Evolutionary conservation across 2,329 filamentous ascomycete species (phyloP), one percentile per base, ranked within the genome.

Genomic region (Cucurbitaria berberidis): DNA sequence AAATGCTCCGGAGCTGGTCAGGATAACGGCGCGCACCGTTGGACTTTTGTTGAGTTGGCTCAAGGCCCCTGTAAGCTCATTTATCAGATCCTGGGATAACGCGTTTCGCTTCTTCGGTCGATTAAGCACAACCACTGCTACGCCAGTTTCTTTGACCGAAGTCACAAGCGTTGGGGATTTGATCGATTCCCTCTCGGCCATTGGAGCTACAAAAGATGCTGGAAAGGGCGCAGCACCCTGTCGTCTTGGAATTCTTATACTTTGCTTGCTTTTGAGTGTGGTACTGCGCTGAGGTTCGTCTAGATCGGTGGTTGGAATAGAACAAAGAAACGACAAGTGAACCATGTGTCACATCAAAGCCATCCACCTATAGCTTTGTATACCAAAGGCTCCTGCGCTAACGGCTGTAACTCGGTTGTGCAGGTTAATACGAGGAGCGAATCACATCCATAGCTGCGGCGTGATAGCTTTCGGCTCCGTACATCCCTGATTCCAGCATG

Each of bases 1-100:
- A 34, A 92, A 91, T 76, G 89, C 90, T 65, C 89, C 82, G 46
- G 88, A 93, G 46, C 93, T 93, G 1, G 93, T 96, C 51, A 98
- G 80, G 51, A 98, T 55, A 38, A 67, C 57, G 27, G 55, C 60
- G 46, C 66, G 62, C 9, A 68, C 57, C 24, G 49, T 47, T 45
- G 54, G 46, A 45, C 60, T 57, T 16, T 47, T 52, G 45, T 67
- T 57, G 38, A 66, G 58, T 41, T 57, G 49, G 38, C 39, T 41
- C 26, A 70, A 19, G 6, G 46, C 55, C 44, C 54, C 35, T 43
- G 56, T 80, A 75, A 50, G 67, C 63, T 57, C 64, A 55, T 66
- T 44, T 46, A 84, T 80, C 73, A 85, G 79, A 41, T 70, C 67
- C 48, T 78, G 74, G 1, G 82, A 85, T 51, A 86, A 79, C 9